phyloP scores from a whole-genome alignment of 176 grass and related monocot species.

The Metroxylon sagu region DNA sequence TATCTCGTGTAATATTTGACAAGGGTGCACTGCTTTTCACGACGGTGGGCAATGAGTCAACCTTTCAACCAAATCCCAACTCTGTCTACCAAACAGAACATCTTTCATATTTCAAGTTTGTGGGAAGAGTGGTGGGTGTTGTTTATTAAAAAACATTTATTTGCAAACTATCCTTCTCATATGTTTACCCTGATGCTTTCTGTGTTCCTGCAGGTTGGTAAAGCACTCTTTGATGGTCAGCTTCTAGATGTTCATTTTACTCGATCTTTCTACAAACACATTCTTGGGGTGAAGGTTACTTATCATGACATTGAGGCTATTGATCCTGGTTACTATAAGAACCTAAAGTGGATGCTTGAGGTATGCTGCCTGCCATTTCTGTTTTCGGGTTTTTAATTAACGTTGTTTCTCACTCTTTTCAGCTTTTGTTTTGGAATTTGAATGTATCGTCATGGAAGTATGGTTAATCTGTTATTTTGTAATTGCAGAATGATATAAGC shows the following conservation, averaged over 20 bases:
- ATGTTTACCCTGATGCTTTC: constrained; percentile 9
- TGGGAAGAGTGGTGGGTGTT: constrained; percentile 88
- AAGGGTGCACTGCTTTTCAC: constrained; percentile 93
- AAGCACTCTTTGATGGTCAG: constrained; percentile 95
- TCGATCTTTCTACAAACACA: constrained; percentile 99
- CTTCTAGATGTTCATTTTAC: constrained; percentile 98
- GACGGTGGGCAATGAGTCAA: constrained; percentile 93
- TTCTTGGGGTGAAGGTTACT: constrained; percentile 93
- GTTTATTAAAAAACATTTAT: background rate
- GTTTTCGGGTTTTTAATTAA: background rate
- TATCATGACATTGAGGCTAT: constrained; percentile 99
- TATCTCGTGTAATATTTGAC: constrained; percentile 94
- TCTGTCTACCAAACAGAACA: constrained; percentile 98
- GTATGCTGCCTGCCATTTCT: constrained; percentile 25
- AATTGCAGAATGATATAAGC: constrained; percentile 86
- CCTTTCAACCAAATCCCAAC: constrained; percentile 98
- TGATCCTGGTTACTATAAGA: constrained; percentile 94
- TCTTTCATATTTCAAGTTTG: constrained; percentile 98
- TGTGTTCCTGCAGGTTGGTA: constrained; percentile 61
- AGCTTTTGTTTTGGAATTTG: background rate
- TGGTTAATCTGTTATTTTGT: constrained; percentile 16
- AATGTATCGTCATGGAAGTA: constrained; percentile 8
- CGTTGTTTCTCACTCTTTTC: background rate
- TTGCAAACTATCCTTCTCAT: too few relatives aligned
- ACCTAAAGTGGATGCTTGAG: constrained; percentile 99